Evolutionary conservation across 2,329 filamentous ascomycete species (phyloP), one percentile per base, ranked within the genome.

Genomic region (Fusarium temperatum): DNA sequence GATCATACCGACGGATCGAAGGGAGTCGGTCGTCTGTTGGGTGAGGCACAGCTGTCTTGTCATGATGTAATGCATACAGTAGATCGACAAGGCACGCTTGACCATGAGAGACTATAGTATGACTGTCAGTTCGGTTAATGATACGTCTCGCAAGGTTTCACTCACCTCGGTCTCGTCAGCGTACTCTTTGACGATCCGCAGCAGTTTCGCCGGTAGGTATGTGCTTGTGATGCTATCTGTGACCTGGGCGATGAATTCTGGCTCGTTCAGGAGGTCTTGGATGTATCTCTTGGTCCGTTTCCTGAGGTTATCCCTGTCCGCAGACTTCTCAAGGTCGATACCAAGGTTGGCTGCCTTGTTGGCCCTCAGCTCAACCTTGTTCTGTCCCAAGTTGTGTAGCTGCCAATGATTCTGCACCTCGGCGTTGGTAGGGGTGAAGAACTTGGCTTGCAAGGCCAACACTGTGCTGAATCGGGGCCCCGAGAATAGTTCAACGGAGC

Each of bases 1-100:
- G 35, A 87, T 82, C 58, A 86, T 79, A 9, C 83, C 83, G 5
- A 83, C 85, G 22, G 81, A 72, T 42, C 81, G 79, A 28, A 89
- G 82, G 10, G 80, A 79, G 67, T 80, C 74, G 42, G 89, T 79
- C 35, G 85, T 86, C 47, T 81, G 77, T 12, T 77, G 78, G 14
- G 87, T 89, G 39, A 90, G 81, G 77, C 84, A 87, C 28, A 90
- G 82, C 73, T 90, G 88, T 9, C 86, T 84, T 11, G 86, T 86
- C 81, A 90, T 85, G 69, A 89, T 82, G 77, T 89, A 90, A 76
- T 90, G 87, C 83, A 88, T 88, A 48, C 85, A 85, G 78, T 89
- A 89, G 56, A 90, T 86, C 42, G 84, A 84, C 26, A 90, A 82
- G 3, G 88, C 87, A 44, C 84, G 83, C 77, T 85, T 86, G 50